Evolutionary conservation across 1,139 yeast species (phyloP).

Genomic region (Blastobotrys petasosporus): DNA sequence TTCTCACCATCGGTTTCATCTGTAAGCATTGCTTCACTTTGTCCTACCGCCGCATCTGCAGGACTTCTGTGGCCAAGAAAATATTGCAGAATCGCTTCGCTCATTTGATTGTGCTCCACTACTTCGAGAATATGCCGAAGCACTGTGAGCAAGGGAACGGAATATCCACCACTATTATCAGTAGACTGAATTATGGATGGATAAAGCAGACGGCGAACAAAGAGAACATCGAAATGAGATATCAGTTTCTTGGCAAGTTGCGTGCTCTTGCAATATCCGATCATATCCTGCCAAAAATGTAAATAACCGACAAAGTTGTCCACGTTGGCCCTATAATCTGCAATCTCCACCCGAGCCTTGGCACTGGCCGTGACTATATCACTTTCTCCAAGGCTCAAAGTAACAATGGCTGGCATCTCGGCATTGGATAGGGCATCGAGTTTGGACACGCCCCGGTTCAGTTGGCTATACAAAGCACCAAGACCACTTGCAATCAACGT

Average conservation of each 20-base stretch:
- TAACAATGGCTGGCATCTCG: slow-evolving; percentile 14
- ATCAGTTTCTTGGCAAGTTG: slow-evolving; percentile 20
- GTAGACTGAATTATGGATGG: slow-evolving; percentile 27
- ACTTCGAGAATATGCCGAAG: slow-evolving; percentile 22
- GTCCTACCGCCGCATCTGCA: not conserved
- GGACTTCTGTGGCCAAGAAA: slow-evolving; percentile 17
- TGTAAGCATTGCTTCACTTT: slow-evolving; percentile 3
- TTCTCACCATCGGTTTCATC: slow-evolving; percentile 14
- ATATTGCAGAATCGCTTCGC: slow-evolving; percentile 24
- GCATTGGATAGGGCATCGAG: slow-evolving; percentile 1
- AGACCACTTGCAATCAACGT: slow-evolving; percentile 31
- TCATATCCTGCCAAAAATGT: slow-evolving; percentile 32
- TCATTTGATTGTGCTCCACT: slow-evolving; percentile 23
- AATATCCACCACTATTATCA: slow-evolving; percentile 20
- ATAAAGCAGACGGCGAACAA: slow-evolving; percentile 28
- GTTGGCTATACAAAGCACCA: slow-evolving; percentile 31
- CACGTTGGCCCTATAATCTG: slow-evolving; percentile 12
- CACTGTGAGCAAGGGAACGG: slow-evolving; percentile 17
- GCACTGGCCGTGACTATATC: not conserved
- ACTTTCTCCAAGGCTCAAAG: slow-evolving; percentile 4
- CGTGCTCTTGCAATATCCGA: slow-evolving; percentile 20
- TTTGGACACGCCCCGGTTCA: slow-evolving; percentile 14
- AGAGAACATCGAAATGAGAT: slow-evolving; percentile 26
- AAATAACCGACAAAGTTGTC: slow-evolving; percentile 25
- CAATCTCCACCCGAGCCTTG: not conserved